These are phyloP conservation scores for Phylloporus arenicola DNA, from an alignment of 768 basidiomycete species.

Conservation along the genomic window DNA sequence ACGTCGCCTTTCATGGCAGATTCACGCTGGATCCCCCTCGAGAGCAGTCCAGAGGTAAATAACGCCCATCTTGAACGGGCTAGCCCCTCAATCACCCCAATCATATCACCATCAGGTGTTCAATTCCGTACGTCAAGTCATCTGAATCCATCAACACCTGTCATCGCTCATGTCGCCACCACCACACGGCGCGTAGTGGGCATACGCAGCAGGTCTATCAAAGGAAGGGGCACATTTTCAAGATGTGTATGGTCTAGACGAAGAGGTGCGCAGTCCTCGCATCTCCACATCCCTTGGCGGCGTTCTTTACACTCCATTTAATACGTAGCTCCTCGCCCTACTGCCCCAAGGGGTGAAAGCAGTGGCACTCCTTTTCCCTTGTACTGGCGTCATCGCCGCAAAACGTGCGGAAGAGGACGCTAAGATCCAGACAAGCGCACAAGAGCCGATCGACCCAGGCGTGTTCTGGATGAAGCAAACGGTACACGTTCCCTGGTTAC, in stretches of 20 bases:
- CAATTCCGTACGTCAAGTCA: constrained; percentile 22
- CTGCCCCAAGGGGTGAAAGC: constrained; percentile 77
- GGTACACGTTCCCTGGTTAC: constrained; percentile 35
- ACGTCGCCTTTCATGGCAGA: constrained; percentile 13
- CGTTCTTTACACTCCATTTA: not conserved
- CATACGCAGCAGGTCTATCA: constrained; percentile 59
- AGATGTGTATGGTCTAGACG: constrained; percentile 72
- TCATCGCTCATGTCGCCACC: not conserved
- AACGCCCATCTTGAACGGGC: not conserved
- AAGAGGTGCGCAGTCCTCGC: constrained; percentile 40
- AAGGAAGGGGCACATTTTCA: constrained; percentile 47
- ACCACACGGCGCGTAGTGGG: constrained; percentile 45
- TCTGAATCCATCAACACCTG: not conserved
- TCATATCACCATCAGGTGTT: constrained; percentile 21
- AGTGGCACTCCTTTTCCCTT: constrained; percentile 81
- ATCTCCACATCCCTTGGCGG: not conserved
- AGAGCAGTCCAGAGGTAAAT: constrained; percentile 61
- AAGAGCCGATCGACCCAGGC: constrained; percentile 50
- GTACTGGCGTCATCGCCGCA: constrained; percentile 44
- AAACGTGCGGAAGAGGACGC: constrained; percentile 58
- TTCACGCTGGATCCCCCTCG: constrained; percentile 70
- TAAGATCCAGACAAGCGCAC: constrained; percentile 41
- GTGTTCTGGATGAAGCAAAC: constrained; percentile 91
- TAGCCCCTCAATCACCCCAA: constrained; percentile 4
- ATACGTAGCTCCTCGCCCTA: constrained; percentile 55